phyloP scores from a whole-genome alignment of 352 stramenopile genomes.

The Bremia lactucae region DNA sequence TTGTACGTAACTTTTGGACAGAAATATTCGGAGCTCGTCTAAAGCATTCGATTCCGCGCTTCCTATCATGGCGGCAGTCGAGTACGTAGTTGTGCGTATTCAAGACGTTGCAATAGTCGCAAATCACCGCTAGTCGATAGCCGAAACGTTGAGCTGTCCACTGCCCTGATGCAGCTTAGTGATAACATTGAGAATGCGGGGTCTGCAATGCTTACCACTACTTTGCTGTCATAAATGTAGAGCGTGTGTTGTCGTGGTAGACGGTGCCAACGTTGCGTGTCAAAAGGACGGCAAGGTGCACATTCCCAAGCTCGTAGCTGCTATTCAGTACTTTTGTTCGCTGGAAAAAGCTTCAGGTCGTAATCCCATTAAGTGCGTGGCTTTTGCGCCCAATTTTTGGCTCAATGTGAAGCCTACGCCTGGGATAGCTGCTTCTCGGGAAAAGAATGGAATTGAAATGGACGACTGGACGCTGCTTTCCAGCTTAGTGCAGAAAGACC shows the following conservation, averaged over 20 bases:
- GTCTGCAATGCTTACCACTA: too few species aligned
- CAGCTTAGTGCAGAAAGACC: slow-evolving; percentile 46
- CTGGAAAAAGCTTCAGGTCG: slow-evolving; percentile 12
- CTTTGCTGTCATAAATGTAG: slow-evolving; percentile 9
- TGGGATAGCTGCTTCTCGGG: slow-evolving; percentile 9
- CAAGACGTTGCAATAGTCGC: too few species aligned
- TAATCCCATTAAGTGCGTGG: slow-evolving; percentile 49
- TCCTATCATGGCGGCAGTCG: too few species aligned
- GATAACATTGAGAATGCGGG: too few species aligned
- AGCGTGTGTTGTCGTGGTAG: slow-evolving; percentile 51
- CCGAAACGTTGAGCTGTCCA: too few species aligned
- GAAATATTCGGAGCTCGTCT: too few species aligned
- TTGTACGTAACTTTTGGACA: too few species aligned
- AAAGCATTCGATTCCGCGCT: too few species aligned
- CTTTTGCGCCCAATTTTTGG: slow-evolving; percentile 78
- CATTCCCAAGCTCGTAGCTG: slow-evolving; percentile 50
- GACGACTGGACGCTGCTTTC: slow-evolving; percentile 40
- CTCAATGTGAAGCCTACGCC: slow-evolving; percentile 45
- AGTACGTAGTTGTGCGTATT: too few species aligned
- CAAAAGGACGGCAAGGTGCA: slow-evolving; percentile 42
- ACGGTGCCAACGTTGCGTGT: slow-evolving; percentile 66
- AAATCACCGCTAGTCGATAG: too few species aligned
- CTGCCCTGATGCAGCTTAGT: too few species aligned
- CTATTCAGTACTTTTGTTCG: slow-evolving; percentile 55
- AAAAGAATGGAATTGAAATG: slow-evolving; percentile 34